Evolutionary conservation across 495 filamentous ascomycete species (phyloP), one percentile per base, ranked within the genome.

Genomic region (Aspergillus hancockii): DNA sequence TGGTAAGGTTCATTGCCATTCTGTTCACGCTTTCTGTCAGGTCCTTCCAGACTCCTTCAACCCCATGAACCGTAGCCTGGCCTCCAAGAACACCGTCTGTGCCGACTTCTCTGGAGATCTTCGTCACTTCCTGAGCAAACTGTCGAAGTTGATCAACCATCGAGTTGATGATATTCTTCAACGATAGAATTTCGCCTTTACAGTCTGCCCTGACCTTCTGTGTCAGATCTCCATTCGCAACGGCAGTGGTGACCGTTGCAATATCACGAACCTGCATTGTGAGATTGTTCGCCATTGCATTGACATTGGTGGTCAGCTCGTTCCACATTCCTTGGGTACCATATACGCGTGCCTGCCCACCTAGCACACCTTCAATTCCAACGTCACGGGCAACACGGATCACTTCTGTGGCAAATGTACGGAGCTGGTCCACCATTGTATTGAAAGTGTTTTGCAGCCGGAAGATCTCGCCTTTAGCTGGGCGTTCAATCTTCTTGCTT

Each of bases 131-230:
- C 47, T 93, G 90, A 3, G 94, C 94, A 67, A 98, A 98, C 68
- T 97, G 93, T 62, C 93, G 90, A 18, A 98, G 81, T 70, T 97
- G 94, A 70, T 97, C 94, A 60, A 98, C 94, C 94, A 98, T 98
- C 72, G 90, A 92, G 71, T 98, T 98, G 77, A 98, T 98, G 43
- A 95, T 98, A 52, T 90, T 89, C 74, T 98, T 98, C 41, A 98
- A 85, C 67, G 96, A 87, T 45, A 93, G 82, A 40, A 98, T 97
- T 77, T 98, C 94, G 47, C 94, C 94, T 71, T 94, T 91, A 77
- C 94, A 98, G 70, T 95, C 89, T 60, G 94, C 94, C 75, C 92
- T 89, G 16, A 98, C 94, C 76, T 97, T 97, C 69, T 96, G 92
- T 2, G 93, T 98, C 59, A 98, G 82, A 74, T 98, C 92, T 77